A percentile compares a stretch with the other conserved stretches of the same genome.
Evolutionary conservation across 208 protist species (phyloP).

Genomic region (Zelonia costaricensis): DNA sequence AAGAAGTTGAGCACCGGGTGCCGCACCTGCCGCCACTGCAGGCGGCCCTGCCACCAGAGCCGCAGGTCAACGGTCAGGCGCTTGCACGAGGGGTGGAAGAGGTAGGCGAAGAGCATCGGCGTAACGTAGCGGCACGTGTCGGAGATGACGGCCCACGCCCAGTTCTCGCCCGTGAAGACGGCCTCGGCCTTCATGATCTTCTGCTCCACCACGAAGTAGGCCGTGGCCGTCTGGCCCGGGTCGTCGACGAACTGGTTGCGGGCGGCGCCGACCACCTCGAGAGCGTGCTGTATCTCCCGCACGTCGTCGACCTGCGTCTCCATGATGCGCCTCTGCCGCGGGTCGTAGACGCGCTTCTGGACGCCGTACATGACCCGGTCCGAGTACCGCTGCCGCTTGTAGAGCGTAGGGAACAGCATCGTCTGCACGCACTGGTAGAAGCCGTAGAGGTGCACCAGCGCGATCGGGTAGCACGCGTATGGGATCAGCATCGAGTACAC

Average conservation of each 20-base stretch:
- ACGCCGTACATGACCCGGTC: conserved; percentile 82
- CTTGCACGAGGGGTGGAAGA: conserved; percentile 79
- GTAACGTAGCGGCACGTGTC: conserved; percentile 83
- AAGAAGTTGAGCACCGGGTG: conserved; percentile 90
- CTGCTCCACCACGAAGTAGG: conserved; percentile 88
- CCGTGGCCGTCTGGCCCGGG: conserved; percentile 47
- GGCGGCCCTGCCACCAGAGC: conserved; percentile 64
- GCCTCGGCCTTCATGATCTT: conserved; percentile 85
- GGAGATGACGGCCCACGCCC: conserved; percentile 88
- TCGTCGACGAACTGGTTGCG: conserved; percentile 90
- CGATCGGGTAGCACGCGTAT: conserved; percentile 79
- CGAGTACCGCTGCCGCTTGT: conserved; percentile 68
- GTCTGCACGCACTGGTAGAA: conserved; percentile 80
- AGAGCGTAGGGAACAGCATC: conserved; percentile 67
- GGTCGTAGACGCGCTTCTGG: conserved; percentile 81
- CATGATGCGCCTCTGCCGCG: conserved; percentile 41
- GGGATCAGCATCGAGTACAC: conserved; percentile 78
- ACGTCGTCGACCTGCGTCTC: conserved; percentile 73
- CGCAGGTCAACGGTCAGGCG: conserved; percentile 65
- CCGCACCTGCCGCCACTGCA: conserved; percentile 75
- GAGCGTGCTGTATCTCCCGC: conserved; percentile 73
- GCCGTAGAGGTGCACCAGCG: conserved; percentile 63
- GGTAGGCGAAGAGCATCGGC: conserved; percentile 59
- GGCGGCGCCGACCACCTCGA: conserved; percentile 48
- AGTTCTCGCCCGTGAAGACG: conserved; percentile 87